These are phyloP conservation scores for Lophiostoma macrostomum DNA, from an alignment of 495 filamentous ascomycete species.

Conservation along the genomic window DNA sequence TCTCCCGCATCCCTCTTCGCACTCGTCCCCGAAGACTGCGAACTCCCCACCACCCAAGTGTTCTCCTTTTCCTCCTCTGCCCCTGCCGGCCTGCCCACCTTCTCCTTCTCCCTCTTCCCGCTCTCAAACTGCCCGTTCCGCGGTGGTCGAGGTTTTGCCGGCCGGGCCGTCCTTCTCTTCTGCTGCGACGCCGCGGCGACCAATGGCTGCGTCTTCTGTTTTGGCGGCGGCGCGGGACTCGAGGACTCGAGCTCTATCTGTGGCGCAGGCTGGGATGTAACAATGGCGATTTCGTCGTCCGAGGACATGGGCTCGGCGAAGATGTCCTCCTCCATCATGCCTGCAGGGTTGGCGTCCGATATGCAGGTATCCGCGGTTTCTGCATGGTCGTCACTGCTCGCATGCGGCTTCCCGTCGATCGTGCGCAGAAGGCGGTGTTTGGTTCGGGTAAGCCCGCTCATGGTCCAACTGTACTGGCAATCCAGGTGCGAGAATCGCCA, in stretches of 20 bases:
- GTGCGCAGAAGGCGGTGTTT: conserved; percentile 1
- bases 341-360: neutral
- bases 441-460: neutral
- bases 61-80: conserved; percentile 1
- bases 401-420: conserved; percentile 17
- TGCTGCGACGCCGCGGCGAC: neutral
- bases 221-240: too few species aligned
- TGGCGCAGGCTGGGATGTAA: too few species aligned
- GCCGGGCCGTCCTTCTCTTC: neutral
- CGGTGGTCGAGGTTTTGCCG: neutral
- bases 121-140: too few species aligned
- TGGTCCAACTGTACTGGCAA: neutral
- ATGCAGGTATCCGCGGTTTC: conserved; percentile 1
- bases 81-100: neutral
- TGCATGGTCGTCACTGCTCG: conserved; percentile 16
- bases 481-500: neutral
- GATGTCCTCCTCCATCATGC: neutral
- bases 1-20: neutral
- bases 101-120: neutral
- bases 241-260: too few species aligned
- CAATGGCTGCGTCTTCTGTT: too few species aligned
- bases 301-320: too few species aligned
- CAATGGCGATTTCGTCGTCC: too few species aligned
- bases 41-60: neutral
- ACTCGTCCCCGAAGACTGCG: neutral